These are phyloP conservation scores for Volvox carteri DNA, from an alignment of 163 green algal genomes.

Conservation along the genomic window DNA sequence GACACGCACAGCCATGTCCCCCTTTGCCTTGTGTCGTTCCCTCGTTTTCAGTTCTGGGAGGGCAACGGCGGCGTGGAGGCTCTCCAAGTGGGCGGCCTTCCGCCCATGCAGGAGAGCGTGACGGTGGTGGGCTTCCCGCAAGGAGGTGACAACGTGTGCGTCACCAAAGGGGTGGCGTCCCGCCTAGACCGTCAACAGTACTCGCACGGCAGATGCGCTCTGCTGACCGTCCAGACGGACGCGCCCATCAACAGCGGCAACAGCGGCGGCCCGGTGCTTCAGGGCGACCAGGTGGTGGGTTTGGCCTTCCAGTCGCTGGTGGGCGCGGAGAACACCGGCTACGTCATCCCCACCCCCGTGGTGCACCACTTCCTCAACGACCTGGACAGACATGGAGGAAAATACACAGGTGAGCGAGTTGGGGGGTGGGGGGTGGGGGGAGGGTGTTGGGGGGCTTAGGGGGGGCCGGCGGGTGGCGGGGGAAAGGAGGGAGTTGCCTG, in stretches of 20 bases:
- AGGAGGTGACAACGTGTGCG: slow-evolving; percentile 76
- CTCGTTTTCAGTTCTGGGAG: slow-evolving; percentile 37
- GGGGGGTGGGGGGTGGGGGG: no score
- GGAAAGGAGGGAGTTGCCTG: no score
- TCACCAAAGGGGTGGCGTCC: slow-evolving; percentile 76
- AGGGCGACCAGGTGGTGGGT: slow-evolving; percentile 59
- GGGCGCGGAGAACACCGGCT: slow-evolving; percentile 66
- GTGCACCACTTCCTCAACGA: slow-evolving; percentile 75
- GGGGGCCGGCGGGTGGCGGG: no score
- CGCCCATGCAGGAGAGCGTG: slow-evolving; percentile 58
- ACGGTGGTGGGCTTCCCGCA: slow-evolving; percentile 73
- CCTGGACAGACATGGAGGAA: slow-evolving; percentile 62
- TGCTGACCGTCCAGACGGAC: slow-evolving; percentile 72
- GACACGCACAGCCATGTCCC: no score
- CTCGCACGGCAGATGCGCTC: slow-evolving; percentile 67
- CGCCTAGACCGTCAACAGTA: slow-evolving; percentile 74
- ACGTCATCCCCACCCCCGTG: slow-evolving; percentile 69
- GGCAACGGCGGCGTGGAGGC: slow-evolving; percentile 43
- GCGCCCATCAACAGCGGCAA: slow-evolving; percentile 63
- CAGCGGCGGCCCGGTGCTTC: slow-evolving; percentile 64
- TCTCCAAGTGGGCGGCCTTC: slow-evolving; percentile 45
- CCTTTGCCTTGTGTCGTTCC: no score
- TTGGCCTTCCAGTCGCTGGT: slow-evolving; percentile 69
- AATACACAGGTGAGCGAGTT: slow-evolving; percentile 54
- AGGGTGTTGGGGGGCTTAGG: no score